These are phyloP conservation scores for Myxozyma vanderwaltii DNA, from an alignment of 805 yeast genomes.

Conservation along the genomic window DNA sequence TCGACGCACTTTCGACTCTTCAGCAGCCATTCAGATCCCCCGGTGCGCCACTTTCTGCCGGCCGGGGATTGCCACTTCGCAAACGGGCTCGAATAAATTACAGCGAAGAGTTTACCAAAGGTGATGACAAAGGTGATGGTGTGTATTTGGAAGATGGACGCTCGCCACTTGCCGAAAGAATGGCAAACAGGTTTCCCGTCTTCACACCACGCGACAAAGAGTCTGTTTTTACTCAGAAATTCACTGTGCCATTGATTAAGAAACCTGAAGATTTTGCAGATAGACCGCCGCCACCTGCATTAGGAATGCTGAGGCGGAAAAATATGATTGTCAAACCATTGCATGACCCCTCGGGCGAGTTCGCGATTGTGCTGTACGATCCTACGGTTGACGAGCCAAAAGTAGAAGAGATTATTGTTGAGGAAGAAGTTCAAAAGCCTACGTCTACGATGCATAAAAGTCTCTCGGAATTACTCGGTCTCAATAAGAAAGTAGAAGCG, in stretches of 20 bases:
- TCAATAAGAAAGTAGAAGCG: constrained; percentile 52
- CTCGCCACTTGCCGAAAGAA: constrained; percentile 8
- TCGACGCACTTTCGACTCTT: constrained; percentile 25
- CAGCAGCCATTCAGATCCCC: constrained; percentile 30
- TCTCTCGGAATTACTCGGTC: constrained; percentile 78
- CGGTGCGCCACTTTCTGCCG: constrained; percentile 1
- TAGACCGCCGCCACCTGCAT: constrained; percentile 64
- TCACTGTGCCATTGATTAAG: constrained; percentile 24
- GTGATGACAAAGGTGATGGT: constrained; percentile 11
- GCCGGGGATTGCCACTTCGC: constrained; percentile 24
- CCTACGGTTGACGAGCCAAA: constrained; percentile 75
- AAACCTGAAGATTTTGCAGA: constrained; percentile 19
- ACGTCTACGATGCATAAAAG: constrained; percentile 53
- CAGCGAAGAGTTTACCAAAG: constrained; percentile 18
- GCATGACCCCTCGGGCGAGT: constrained; percentile 92
- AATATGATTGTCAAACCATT: constrained; percentile 81
- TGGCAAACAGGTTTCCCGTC: constrained; percentile 22
- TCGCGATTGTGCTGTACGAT: constrained; percentile 91
- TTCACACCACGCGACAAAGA: constrained; percentile 22
- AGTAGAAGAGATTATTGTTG: constrained; percentile 15
- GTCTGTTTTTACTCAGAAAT: constrained; percentile 27
- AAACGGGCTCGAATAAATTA: constrained; percentile 35
- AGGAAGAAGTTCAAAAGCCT: background rate
- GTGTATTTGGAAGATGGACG: constrained; percentile 19
- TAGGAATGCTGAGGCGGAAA: constrained; percentile 75